Base-by-base conservation (phyloP, 2,329 filamentous ascomycete genomes). In the Claviceps quebecensis region DNA sequence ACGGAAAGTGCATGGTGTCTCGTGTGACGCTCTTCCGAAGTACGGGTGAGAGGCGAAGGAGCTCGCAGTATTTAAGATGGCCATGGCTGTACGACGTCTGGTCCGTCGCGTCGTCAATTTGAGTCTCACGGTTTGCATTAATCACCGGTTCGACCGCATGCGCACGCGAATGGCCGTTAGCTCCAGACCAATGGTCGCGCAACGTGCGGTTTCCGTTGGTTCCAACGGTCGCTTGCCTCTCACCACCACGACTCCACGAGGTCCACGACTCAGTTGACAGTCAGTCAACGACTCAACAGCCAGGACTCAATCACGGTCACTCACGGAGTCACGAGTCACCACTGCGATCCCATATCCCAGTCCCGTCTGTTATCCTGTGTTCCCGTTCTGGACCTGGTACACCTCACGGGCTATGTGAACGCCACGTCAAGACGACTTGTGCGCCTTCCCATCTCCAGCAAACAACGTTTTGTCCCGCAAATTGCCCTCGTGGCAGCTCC, bases 1-100 rank as follows among this genome's bases (percentile, higher is more conserved):
- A 46, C 4, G 61, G 56, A 19, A 58, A 50, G 60, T 65, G 68
- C 66, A 69, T 69, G 43, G 29, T 56, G 48, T 16, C 48, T n/a
- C 16, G 16, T 16, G 47, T 16, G 37, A 8, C 29, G 29, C 13
- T 39, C 36, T 17, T 50, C 22, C 40, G 40, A 23, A 17, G 5
- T 17, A n/a, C 16, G 8, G 38, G 38, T 40, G 39, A 11, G 41
- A 44, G 41, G 41, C 14, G 41, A 26, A 44, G 19, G 41, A 44
- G 17, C 19, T 41, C 39, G 39, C 4, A 41, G 19, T 19, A 9
- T 41, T 41, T 19, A 41, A 41, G 3, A 41, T 19, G 39, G 39
- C 29, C 39, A 41, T 19, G 39, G 39, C 17, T 13, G 39, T 19
- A 11, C 11, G 39, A 19, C 17, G 13, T 40, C 38, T 40, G 38